Percentiles rank a stretch among this genome's conserved stretches.
These are phyloP conservation scores for Begonia peltatifolia DNA, from an alignment of 306 rosid genomes.

Conservation along the genomic window DNA sequence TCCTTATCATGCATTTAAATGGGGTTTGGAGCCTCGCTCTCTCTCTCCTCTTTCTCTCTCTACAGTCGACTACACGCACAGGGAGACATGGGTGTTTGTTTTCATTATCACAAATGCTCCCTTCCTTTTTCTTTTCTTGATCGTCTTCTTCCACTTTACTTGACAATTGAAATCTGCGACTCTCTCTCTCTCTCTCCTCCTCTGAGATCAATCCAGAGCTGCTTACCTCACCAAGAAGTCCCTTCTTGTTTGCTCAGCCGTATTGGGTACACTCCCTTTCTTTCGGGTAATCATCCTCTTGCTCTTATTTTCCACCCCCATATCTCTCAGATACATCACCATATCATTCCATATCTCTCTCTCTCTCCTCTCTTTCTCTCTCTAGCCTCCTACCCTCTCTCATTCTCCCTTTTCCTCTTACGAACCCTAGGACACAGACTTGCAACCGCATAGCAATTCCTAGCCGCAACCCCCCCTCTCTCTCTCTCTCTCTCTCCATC, in stretches of 20 bases:
- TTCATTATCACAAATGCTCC: conserved; percentile 18
- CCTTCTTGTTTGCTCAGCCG: conserved; percentile 40
- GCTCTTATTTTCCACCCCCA: conserved; percentile 62
- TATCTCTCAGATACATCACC: conserved; percentile 76
- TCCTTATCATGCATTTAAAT: conserved; percentile 77
- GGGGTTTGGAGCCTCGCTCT: conserved; percentile 10
- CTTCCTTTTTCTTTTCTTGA: not conserved
- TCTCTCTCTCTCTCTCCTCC: conserved; percentile 18
- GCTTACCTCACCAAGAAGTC: conserved; percentile 68
- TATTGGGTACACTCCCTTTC: conserved; percentile 60
- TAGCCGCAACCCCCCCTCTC: conserved; percentile 22
- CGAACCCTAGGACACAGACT: conserved; percentile 31
- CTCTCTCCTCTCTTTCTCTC: conserved; percentile 20
- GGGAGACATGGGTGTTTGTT: conserved; percentile 11
- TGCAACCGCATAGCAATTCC: conserved; percentile 37
- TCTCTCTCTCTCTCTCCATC: not conserved
- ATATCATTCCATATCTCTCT: conserved; percentile 32
- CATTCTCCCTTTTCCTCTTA: conserved; percentile 15
- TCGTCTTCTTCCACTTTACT: too few relatives aligned
- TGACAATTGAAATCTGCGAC: conserved; percentile 1
- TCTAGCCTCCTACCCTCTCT: conserved; percentile 14
- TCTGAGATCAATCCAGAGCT: conserved; percentile 21
- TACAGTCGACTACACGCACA: conserved; percentile 1
- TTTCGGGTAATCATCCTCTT: conserved; percentile 74
- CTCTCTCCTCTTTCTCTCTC: conserved; percentile 14